Conservation (phyloP, 257 asterid species). For the Eucommia ulmoides region DNA sequence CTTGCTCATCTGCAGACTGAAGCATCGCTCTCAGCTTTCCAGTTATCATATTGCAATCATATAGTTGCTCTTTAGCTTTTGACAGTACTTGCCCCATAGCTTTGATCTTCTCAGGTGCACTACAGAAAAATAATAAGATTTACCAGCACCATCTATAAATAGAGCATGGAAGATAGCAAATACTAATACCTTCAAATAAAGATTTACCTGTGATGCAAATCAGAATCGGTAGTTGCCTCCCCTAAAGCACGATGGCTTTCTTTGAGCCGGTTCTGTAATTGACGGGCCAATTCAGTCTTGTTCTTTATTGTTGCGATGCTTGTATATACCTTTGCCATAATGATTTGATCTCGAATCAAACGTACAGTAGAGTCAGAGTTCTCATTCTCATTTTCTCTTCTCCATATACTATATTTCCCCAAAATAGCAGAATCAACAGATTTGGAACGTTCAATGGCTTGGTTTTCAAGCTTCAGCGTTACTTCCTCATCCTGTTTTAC, state of each 20-base stretch:
- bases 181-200: not conserved
- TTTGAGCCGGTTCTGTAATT: not conserved
- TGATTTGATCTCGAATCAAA: not conserved
- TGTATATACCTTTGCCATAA: not conserved
- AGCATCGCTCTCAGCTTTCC: conserved; percentile 3
- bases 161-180: not conserved
- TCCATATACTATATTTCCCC: conserved; percentile 95
- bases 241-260: conserved; percentile 1
- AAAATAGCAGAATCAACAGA: conserved; percentile 92
- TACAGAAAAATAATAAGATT: not conserved
- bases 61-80: not conserved
- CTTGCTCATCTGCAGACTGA: not conserved
- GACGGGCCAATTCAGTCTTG: not conserved
- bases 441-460: conserved; percentile 86
- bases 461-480: conserved; percentile 79
- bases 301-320: not conserved
- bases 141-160: not conserved
- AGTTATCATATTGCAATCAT: not conserved
- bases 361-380: conserved; percentile 86
- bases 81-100: conserved; percentile 1
- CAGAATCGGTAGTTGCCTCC: not conserved
- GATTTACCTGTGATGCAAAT: not conserved
- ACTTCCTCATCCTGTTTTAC: conserved; percentile 79
- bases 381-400: conserved; percentile 86
- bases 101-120: conserved; percentile 1